phyloP scores from a whole-genome alignment of 2,329 filamentous ascomycete species.

The Teratosphaeria epicoccoides region DNA sequence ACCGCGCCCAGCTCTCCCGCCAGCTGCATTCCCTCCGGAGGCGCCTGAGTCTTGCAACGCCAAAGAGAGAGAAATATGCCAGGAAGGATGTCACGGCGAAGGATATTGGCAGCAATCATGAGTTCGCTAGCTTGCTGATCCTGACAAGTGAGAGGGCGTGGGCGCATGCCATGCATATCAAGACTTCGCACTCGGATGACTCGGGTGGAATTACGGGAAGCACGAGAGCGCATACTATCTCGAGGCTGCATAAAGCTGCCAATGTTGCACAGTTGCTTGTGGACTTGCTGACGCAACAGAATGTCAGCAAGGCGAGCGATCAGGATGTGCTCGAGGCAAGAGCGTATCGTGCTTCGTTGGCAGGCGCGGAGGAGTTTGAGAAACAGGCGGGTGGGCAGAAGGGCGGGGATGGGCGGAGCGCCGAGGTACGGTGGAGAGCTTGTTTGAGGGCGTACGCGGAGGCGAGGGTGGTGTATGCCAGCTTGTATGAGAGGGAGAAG shows the following conservation, averaged over 20 bases:
- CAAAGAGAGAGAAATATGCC: conserved; percentile 76
- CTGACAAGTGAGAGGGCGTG: conserved; percentile 83
- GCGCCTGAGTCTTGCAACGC: conserved; percentile 73
- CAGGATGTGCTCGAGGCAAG: conserved; percentile 72
- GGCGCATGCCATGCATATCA: conserved; percentile 94
- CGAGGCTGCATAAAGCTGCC: conserved; percentile 70
- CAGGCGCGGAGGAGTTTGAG: conserved; percentile 72
- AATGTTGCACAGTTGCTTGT: conserved; percentile 59
- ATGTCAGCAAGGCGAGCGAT: conserved; percentile 53
- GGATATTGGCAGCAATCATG: conserved; percentile 62
- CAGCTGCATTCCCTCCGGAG: conserved; percentile 73
- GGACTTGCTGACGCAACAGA: conserved; percentile 51
- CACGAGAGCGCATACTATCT: conserved; percentile 78
- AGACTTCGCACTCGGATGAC: conserved; percentile 67
- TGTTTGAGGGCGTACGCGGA: conserved; percentile 68
- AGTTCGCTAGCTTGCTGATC: conserved; percentile 71
- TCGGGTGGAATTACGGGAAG: conserved; percentile 64
- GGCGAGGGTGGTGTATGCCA: conserved; percentile 71
- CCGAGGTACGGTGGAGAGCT: conserved; percentile 55
- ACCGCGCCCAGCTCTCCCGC: conserved; percentile 68
- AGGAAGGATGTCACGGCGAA: conserved; percentile 63
- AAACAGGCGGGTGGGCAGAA: conserved; percentile 50
- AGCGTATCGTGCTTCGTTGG: conserved; percentile 69
- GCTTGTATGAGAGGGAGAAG: conserved; percentile 55
- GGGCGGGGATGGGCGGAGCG: conserved; percentile 24